A percentile compares a stretch with the other conserved stretches of the same genome.
Evolutionary conservation across 768 basidiomycete species (phyloP).

Genomic region (Naematelia aurantialba): DNA sequence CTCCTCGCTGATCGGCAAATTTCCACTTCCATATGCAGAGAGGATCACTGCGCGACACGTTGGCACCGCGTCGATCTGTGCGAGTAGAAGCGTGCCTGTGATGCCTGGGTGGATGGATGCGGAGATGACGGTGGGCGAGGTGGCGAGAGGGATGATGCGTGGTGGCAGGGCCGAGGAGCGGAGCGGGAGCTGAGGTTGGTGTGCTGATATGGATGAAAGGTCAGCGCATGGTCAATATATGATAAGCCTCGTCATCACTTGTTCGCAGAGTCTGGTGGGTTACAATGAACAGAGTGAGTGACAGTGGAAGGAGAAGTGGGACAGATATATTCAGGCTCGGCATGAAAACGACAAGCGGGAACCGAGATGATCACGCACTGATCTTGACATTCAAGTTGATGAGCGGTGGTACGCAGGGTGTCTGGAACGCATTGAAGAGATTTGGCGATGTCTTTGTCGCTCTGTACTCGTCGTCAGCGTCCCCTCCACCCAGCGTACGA

Average conservation of each 20-base stretch:
- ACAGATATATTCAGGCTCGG: neutral
- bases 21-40: constrained; percentile 38
- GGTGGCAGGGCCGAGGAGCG: constrained; percentile 31
- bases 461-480: constrained; percentile 11
- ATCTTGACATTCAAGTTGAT: constrained; percentile 45
- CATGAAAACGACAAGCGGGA: neutral
- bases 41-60: constrained; percentile 40
- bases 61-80: constrained; percentile 37
- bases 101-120: constrained; percentile 39
- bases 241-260: too few species aligned
- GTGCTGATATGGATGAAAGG: too few species aligned
- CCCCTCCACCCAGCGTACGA: too few species aligned
- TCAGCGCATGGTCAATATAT: neutral
- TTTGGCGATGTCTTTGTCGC: constrained; percentile 41
- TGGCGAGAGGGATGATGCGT: constrained; percentile 22
- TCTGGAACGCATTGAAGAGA: constrained; percentile 35
- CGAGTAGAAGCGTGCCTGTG: constrained; percentile 35
- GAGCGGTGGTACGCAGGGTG: constrained; percentile 36
- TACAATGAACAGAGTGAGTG: too few species aligned
- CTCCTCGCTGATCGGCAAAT: constrained; percentile 33
- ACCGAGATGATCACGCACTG: constrained; percentile 25
- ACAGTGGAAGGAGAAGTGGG: too few species aligned
- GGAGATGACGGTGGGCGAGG: constrained; percentile 33
- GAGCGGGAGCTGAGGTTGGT: constrained; percentile 14
- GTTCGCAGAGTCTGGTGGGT: too few species aligned